phyloP scores from a whole-genome alignment of 2,329 filamentous ascomycete genomes.

The Alternaria brassicae region DNA sequence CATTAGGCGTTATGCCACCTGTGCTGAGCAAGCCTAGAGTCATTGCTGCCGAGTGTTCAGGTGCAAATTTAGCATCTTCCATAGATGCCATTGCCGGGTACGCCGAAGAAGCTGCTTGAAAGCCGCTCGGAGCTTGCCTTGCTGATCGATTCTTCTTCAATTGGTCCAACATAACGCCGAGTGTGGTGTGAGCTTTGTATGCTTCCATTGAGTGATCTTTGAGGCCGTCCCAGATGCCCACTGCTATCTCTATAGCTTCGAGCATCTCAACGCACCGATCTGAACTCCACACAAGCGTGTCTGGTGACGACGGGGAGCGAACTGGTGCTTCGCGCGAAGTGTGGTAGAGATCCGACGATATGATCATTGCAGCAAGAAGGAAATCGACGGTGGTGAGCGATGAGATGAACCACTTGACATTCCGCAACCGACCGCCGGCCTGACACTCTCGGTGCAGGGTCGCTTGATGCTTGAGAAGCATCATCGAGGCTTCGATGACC shows the following conservation, averaged over 20 bases:
- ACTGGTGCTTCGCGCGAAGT: constrained; percentile 56
- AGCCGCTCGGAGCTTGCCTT: constrained; percentile 39
- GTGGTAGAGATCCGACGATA: constrained; percentile 82
- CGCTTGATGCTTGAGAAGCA: constrained; percentile 77
- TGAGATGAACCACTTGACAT: constrained; percentile 79
- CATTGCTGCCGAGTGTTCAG: constrained; percentile 72
- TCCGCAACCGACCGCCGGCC: constrained; percentile 72
- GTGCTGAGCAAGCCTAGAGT: constrained; percentile 72
- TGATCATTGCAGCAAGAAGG: constrained; percentile 81
- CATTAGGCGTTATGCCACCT: constrained; percentile 64
- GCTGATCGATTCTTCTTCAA: constrained; percentile 62
- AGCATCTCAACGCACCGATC: constrained; percentile 75
- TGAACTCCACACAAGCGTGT: constrained; percentile 55
- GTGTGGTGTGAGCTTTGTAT: constrained; percentile 80
- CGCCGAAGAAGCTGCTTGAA: constrained; percentile 37
- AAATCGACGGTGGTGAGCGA: constrained; percentile 86
- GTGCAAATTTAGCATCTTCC: constrained; percentile 64
- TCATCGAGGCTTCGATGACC: constrained; percentile 86
- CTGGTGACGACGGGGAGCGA: constrained; percentile 44
- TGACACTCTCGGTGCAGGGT: constrained; percentile 78
- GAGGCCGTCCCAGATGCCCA: constrained; percentile 80
- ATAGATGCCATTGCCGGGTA: constrained; percentile 42
- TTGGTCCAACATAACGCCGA: constrained; percentile 86
- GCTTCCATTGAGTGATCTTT: constrained; percentile 85
- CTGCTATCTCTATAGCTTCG: constrained; percentile 72